phyloP scores from a whole-genome alignment of 108 stramenopile species.

The Hondaea fermentalgiana region DNA sequence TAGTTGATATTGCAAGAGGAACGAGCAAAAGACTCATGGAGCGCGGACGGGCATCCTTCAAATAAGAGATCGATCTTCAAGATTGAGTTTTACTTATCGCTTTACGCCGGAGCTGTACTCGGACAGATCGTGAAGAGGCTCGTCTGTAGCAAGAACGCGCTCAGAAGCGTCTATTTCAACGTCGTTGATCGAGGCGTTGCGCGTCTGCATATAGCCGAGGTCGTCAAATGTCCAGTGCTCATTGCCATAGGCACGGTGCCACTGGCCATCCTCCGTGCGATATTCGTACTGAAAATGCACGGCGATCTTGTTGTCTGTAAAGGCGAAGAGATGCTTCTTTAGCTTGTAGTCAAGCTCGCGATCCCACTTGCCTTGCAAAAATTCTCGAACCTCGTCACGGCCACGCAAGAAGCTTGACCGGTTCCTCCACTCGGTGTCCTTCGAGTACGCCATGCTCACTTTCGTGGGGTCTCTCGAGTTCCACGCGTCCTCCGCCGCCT shows the following conservation, averaged over 20 bases:
- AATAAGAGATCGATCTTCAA: no score
- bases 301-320: conserved; percentile 51
- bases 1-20: no score
- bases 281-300: conserved; percentile 63
- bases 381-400: conserved; percentile 44
- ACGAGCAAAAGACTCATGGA: no score
- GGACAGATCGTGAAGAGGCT: no score
- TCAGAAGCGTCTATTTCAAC: conserved; percentile 48
- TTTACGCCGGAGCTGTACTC: no score
- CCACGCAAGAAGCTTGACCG: conserved; percentile 40
- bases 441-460: conserved; percentile 52
- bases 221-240: conserved; percentile 66
- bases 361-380: conserved; percentile 47
- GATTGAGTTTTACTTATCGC: no score
- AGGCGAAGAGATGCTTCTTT: conserved; percentile 58
- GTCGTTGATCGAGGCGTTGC: conserved; percentile 62
- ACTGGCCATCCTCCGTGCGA: conserved; percentile 40
- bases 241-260: conserved; percentile 59
- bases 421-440: conserved; percentile 56
- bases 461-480: conserved; percentile 47
- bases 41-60: no score
- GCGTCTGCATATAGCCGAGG: conserved; percentile 43
- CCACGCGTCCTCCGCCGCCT: conserved; percentile 61
- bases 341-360: conserved; percentile 53
- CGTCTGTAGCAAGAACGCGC: conserved; percentile 22